phyloP scores from a whole-genome alignment of 495 filamentous ascomycete species.

The Xylaria acuta region DNA sequence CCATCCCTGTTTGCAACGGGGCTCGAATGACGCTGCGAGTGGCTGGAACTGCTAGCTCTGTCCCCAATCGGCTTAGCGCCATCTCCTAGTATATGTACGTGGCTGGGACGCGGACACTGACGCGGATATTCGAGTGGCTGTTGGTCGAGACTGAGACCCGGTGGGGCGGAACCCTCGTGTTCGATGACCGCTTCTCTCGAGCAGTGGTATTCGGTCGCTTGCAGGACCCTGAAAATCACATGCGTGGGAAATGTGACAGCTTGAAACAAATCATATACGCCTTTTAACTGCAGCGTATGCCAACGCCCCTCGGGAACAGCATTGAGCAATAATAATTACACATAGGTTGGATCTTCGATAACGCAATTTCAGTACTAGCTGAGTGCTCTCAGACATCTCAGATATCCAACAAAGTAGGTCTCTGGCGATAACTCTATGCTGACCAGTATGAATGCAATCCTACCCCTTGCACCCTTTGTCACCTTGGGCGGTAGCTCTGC shows the following conservation, averaged over 20 bases:
- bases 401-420: neutral
- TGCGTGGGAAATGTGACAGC: neutral
- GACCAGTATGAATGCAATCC: neutral
- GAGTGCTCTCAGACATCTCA: neutral
- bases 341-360: too few relatives aligned
- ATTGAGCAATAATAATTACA: neutral
- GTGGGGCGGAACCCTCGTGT: constrained; percentile 11
- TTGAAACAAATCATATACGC: neutral
- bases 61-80: neutral
- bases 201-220: neutral
- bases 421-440: neutral
- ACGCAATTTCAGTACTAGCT: too few relatives aligned
- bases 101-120: neutral
- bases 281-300: neutral
- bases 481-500: neutral
- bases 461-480: too few relatives aligned
- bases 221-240: constrained; percentile 20
- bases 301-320: neutral
- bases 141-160: neutral
- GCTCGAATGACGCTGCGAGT: constrained; percentile 10
- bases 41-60: neutral
- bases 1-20: neutral
- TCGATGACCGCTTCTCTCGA: constrained; percentile 5
- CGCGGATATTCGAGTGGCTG: constrained; percentile 13
- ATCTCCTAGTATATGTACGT: constrained; percentile 9